A percentile compares a stretch with the other conserved stretches of the same genome.
Evolutionary conservation across 768 basidiomycete species (phyloP).

Genomic region (Lactarius vividus): DNA sequence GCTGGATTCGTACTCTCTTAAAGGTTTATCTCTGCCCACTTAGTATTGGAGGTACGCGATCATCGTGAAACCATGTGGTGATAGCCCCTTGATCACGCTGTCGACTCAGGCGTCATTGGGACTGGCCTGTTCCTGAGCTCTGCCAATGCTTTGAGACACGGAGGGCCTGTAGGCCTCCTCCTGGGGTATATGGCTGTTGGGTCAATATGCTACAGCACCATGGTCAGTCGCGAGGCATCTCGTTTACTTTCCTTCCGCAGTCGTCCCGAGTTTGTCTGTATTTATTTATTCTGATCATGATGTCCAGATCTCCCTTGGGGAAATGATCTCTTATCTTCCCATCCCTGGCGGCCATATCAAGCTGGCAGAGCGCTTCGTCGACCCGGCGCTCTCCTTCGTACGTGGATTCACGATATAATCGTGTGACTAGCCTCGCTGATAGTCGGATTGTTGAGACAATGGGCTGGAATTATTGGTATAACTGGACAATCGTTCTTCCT

Average conservation of each 20-base stretch:
- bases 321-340: conserved; percentile 78
- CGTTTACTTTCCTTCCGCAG: background rate
- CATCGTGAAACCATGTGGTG: background rate
- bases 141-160: conserved; percentile 45
- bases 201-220: conserved; percentile 65
- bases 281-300: background rate
- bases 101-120: conserved; percentile 40
- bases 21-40: background rate
- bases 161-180: conserved; percentile 73
- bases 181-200: conserved; percentile 70
- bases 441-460: conserved; percentile 29
- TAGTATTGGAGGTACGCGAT: conserved; percentile 36
- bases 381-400: conserved; percentile 64
- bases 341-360: conserved; percentile 80
- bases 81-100: background rate
- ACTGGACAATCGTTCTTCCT: conserved; percentile 65
- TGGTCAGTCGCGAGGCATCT: conserved; percentile 43
- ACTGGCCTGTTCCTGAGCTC: conserved; percentile 44
- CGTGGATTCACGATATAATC: background rate
- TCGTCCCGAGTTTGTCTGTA: background rate
- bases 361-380: conserved; percentile 78
- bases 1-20: background rate
- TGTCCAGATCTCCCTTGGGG: conserved; percentile 59
- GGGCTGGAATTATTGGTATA: conserved; percentile 57
- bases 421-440: background rate